Evolutionary conservation across 768 basidiomycete genomes (phyloP).

Genomic region (Termitomyces sp.): DNA sequence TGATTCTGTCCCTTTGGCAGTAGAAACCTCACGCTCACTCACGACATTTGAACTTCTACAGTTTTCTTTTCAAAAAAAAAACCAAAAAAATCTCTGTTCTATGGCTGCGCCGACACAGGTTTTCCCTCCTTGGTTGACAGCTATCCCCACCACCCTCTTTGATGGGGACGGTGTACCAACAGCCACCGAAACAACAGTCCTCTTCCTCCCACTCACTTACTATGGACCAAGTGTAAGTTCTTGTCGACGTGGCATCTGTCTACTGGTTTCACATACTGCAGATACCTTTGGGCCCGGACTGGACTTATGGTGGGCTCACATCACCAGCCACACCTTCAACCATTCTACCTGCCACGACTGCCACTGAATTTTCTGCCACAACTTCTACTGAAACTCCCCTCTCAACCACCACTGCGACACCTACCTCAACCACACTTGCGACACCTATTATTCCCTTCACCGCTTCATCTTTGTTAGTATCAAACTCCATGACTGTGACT

Average conservation of each 20-base stretch:
- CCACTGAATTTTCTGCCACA: slow-evolving; percentile 19
- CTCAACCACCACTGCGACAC: slow-evolving; percentile 24
- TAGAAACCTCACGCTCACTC: slow-evolving; percentile 37
- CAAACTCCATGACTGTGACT: slow-evolving; percentile 18
- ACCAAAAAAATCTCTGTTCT: slow-evolving; percentile 11
- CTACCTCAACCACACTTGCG: slow-evolving; percentile 26
- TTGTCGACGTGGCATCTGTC: not conserved
- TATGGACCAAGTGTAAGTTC: slow-evolving; percentile 69
- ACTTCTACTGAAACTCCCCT: slow-evolving; percentile 17
- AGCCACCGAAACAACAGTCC: slow-evolving; percentile 50
- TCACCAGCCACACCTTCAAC: slow-evolving; percentile 45
- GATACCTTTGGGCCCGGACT: slow-evolving; percentile 73
- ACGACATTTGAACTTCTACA: slow-evolving; percentile 22
- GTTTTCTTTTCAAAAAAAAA: slow-evolving; percentile 11
- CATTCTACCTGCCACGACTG: slow-evolving; percentile 10
- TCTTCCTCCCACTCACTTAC: slow-evolving; percentile 73
- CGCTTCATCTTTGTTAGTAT: slow-evolving; percentile 21
- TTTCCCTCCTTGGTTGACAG: slow-evolving; percentile 70
- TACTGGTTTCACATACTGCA: slow-evolving; percentile 18
- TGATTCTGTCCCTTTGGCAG: not conserved
- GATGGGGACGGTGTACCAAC: slow-evolving; percentile 47
- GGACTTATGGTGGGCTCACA: slow-evolving; percentile 73
- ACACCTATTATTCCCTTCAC: slow-evolving; percentile 24
- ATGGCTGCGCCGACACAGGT: slow-evolving; percentile 64
- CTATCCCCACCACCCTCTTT: slow-evolving; percentile 45